Conservation (phyloP, 2,329 filamentous ascomycete genomes). For the Diaporthe australafricana region DNA sequence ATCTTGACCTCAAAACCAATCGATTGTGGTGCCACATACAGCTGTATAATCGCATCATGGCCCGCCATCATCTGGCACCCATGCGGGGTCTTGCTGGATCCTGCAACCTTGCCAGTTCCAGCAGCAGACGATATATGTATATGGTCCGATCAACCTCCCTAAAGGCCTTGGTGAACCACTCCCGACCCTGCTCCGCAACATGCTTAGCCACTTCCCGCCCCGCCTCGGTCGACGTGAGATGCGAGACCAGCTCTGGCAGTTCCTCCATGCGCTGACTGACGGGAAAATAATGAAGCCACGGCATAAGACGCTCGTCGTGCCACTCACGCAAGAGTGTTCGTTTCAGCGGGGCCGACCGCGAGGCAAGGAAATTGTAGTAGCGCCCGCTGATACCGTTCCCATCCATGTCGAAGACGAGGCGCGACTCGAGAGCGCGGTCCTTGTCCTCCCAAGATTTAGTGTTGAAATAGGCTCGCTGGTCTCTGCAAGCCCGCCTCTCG, state of each 20-base stretch:
- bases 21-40: too few species aligned
- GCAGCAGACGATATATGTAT: conserved; percentile 70
- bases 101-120: conserved; percentile 64
- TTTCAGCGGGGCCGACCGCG: conserved; percentile 61
- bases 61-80: too few species aligned
- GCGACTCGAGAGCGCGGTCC: conserved; percentile 47
- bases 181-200: conserved; percentile 65
- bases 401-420: conserved; percentile 63
- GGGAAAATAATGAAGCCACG: conserved; percentile 69
- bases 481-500: conserved; percentile 31
- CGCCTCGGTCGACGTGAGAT: conserved; percentile 54
- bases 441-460: conserved; percentile 21
- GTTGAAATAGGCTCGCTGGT: conserved; percentile 39
- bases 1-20: too few species aligned
- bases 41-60: too few species aligned
- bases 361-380: conserved; percentile 63
- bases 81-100: conserved; percentile 42
- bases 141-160: conserved; percentile 69
- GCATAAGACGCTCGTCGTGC: conserved; percentile 67
- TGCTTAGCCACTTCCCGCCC: conserved; percentile 60
- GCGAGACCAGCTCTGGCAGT: conserved; percentile 62
- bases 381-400: conserved; percentile 67
- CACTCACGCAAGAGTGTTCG: conserved; percentile 66
- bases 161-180: conserved; percentile 66
- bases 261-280: conserved; percentile 62